Evolutionary conservation across 495 filamentous ascomycete genomes (phyloP).

Genomic region (Aeminium ludgeri): DNA sequence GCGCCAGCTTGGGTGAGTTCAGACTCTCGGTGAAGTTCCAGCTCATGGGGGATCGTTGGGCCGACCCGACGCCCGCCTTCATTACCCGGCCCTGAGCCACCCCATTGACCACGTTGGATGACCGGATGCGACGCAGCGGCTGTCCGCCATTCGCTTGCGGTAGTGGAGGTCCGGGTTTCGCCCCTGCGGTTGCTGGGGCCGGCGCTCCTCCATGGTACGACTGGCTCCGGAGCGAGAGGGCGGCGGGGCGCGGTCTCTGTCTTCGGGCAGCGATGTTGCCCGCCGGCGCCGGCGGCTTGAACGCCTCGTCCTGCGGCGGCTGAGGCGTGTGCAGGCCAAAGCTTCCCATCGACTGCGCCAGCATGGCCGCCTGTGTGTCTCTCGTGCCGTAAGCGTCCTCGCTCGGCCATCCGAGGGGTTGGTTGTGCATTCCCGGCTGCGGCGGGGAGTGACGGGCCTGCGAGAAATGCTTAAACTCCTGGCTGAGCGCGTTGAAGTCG

Average conservation of each 20-base stretch:
- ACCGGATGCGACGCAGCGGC: conserved; percentile 25
- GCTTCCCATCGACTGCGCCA: conserved; percentile 16
- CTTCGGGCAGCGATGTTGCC: conserved; percentile 23
- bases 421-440: conserved; percentile 7
- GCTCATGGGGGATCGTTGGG: conserved; percentile 27
- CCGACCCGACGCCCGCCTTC: conserved; percentile 20
- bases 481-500: conserved; percentile 5
- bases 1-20: conserved; percentile 21
- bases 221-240: conserved; percentile 23
- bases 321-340: conserved; percentile 13
- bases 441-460: background rate
- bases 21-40: conserved; percentile 24
- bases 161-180: background rate
- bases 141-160: background rate
- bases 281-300: conserved; percentile 21
- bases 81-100: conserved; percentile 21
- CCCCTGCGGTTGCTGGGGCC: conserved; percentile 10
- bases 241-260: conserved; percentile 21
- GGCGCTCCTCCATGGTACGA: conserved; percentile 23
- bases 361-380: conserved; percentile 9
- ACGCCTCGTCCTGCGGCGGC: conserved; percentile 5
- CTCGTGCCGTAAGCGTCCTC: conserved; percentile 12
- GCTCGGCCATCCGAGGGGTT: conserved; percentile 13
- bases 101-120: conserved; percentile 14
- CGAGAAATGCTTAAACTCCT: conserved; percentile 10